Percentiles rank a stretch among this genome's conserved stretches.
phyloP scores from a whole-genome alignment of 768 basidiomycete species.

The Hortiboletus flavorubellus region DNA sequence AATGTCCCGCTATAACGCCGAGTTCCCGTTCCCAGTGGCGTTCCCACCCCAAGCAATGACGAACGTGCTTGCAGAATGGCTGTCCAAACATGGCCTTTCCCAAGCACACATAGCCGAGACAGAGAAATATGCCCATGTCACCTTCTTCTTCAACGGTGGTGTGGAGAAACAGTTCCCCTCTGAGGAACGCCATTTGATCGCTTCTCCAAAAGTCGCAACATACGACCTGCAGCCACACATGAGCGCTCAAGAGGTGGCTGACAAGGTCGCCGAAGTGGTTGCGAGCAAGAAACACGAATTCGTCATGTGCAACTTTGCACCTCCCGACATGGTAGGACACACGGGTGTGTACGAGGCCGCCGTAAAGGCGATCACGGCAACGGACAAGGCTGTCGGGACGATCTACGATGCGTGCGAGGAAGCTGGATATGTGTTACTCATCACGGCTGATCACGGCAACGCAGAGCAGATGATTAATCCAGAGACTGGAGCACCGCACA shows the following conservation, averaged over 20 bases:
- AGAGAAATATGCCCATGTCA: conserved; percentile 98
- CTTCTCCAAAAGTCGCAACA: conserved; percentile 91
- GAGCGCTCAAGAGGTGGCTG: conserved; percentile 84
- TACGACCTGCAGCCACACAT: conserved; percentile 91
- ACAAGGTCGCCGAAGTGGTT: conserved; percentile 88
- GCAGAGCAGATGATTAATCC: conserved; percentile 91
- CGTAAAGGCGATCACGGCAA: conserved; percentile 81
- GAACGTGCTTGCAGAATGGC: conserved; percentile 93
- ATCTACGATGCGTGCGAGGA: conserved; percentile 82
- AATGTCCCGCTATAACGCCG: conserved; percentile 91
- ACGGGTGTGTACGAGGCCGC: conserved; percentile 92
- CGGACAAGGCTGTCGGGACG: conserved; percentile 85
- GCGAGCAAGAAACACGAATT: conserved; percentile 71
- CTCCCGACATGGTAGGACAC: conserved; percentile 97
- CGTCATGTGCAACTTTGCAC: conserved; percentile 97
- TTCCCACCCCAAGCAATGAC: conserved; percentile 95
- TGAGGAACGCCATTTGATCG: conserved; percentile 85
- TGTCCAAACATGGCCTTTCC: conserved; percentile 71
- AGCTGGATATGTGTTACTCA: conserved; percentile 80
- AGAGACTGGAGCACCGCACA: conserved; percentile 83
- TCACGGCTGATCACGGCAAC: conserved; percentile 95
- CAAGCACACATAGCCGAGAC: conserved; percentile 95
- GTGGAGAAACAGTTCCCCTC: conserved; percentile 85
- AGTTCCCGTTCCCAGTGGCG: conserved; percentile 85
- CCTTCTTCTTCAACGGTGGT: conserved; percentile 98